Evolutionary conservation across 1,139 yeast species (phyloP), one percentile per base, ranked within the genome.

Genomic region (Geotrichum carabidarum): DNA sequence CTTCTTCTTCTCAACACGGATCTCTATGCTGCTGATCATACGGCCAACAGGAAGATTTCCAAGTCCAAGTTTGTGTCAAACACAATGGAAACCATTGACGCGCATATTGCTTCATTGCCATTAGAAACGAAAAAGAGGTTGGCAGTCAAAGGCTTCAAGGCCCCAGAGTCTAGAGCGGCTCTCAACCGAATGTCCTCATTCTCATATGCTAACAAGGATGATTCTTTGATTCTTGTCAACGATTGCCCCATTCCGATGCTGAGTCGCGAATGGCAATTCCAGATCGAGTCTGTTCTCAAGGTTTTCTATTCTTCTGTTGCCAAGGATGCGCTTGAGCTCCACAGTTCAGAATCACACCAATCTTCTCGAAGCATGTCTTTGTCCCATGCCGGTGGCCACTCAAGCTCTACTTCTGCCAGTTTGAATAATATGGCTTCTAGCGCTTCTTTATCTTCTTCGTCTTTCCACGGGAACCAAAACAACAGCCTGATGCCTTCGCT

Each of bases 1-100:
- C 72, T 88, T 63, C 77, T 88, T 54, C 76, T 89, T 56, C 74
- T 87, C 56, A 88, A 88, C 57, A 70, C 75, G 1, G 74, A 71
- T 56, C 58, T 70, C 6, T 68, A 71, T 56, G 69, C 69, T 12
- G 69, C 72, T 2, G 71, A 70, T 44, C 69, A 68, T 53, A 57
- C 63, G 14, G 55, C 63, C 32, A 59, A 60, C 50, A 66, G 59
- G 72, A 76, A 62, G 71, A 77, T 66, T 68, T 69, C 64, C 56
- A 64, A 61, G 63, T 63, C 58, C 51, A 63, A 58, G 52, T 71
- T 57, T 55, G 66, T 51, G 54, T 67, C 58, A n/a, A 64, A 60
- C 50, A 66, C 69, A 8, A 52, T 53, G 54, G 65, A 63, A 35
- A 63, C 71, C 1, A 63, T 68, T 41, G 46, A 57, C 18, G 49